These are phyloP conservation scores for Chaetomidium leptoderma DNA, from an alignment of 495 filamentous ascomycete species.

Conservation along the genomic window DNA sequence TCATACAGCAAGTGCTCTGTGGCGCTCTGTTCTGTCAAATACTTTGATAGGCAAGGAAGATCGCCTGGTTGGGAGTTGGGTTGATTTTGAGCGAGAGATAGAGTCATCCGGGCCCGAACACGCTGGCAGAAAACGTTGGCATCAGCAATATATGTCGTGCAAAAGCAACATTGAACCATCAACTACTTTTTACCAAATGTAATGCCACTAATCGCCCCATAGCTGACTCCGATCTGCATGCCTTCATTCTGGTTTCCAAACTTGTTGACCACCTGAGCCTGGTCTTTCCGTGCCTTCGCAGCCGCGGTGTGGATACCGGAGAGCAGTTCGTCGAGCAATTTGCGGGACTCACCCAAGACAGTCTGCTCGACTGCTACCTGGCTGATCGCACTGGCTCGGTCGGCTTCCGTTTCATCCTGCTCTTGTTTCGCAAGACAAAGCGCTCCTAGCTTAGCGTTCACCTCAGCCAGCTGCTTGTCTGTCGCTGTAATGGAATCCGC, in stretches of 20 bases:
- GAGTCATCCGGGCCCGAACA: neutral
- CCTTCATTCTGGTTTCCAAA: constrained; percentile 16
- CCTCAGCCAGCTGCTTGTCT: constrained; percentile 28
- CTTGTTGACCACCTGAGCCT: constrained; percentile 5
- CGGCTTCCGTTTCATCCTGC: constrained; percentile 26
- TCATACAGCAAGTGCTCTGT: no score
- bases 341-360: constrained; percentile 28
- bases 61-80: no score
- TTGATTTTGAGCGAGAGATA: no score
- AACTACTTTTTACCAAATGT: constrained; percentile 14
- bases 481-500: constrained; percentile 18
- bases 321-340: constrained; percentile 33
- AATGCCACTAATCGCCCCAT: constrained; percentile 11
- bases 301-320: constrained; percentile 32
- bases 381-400: constrained; percentile 27
- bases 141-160: neutral
- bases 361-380: constrained; percentile 34
- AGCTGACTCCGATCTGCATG: constrained; percentile 12
- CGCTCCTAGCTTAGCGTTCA: constrained; percentile 30
- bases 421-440: constrained; percentile 28
- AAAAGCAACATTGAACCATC: neutral
- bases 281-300: constrained; percentile 20
- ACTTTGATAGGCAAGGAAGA: no score
- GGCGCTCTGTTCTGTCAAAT: no score
- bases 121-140: neutral